These are phyloP conservation scores for Fonsecaea pedrosoi DNA, from an alignment of 2,329 filamentous ascomycete species.

Conservation along the genomic window DNA sequence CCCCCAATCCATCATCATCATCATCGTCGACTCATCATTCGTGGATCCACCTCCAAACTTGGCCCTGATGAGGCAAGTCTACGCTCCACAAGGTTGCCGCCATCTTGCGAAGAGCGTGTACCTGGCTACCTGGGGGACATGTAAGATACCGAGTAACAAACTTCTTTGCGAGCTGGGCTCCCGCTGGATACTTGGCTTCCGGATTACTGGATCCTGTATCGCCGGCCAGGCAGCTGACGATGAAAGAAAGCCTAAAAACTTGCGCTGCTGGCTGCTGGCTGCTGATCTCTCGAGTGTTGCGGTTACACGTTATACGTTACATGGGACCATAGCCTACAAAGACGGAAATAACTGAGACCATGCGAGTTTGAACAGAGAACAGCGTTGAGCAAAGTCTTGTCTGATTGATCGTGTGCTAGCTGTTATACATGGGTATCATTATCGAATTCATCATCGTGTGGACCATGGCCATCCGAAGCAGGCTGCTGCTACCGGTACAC, in stretches of 20 bases:
- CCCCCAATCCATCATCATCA: no score
- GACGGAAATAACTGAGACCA: neutral
- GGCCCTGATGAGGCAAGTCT: neutral
- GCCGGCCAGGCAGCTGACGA: neutral
- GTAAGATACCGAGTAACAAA: neutral
- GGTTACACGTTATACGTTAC: neutral
- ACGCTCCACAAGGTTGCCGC: neutral
- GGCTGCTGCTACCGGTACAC: slow-evolving; percentile 13
- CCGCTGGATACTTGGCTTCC: neutral
- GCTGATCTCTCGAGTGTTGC: neutral
- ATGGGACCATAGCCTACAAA: no score
- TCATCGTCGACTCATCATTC: no score
- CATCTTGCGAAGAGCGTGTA: neutral
- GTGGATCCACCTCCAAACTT: neutral
- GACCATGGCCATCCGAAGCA: slow-evolving; percentile 10
- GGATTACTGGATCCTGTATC: neutral
- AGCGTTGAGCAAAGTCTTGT: neutral
- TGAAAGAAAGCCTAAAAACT: slow-evolving; percentile 2
- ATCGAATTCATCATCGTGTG: slow-evolving; percentile 6
- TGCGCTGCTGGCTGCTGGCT: neutral
- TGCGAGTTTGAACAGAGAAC: neutral
- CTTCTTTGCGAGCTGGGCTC: neutral
- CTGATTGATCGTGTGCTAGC: slow-evolving; percentile 11
- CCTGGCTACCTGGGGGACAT: neutral
- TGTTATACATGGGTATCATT: slow-evolving; percentile 21